Evolutionary conservation across 352 stramenopile species (phyloP), one percentile per base, ranked within the genome.

Genomic region (Globisporangium carolinianum): DNA sequence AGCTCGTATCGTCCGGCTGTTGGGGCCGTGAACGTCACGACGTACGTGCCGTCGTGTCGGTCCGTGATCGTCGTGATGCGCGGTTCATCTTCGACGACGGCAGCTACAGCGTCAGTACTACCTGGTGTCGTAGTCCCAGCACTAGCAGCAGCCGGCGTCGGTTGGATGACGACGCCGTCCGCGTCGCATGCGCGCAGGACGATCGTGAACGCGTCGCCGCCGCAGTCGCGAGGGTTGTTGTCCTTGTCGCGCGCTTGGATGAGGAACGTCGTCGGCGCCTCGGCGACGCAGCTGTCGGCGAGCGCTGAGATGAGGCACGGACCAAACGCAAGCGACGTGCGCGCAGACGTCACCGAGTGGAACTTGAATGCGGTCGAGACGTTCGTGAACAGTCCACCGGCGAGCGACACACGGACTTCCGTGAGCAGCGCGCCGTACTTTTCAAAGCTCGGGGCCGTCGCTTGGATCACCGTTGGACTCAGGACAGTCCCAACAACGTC

Each of bases 161-260:
- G 37, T 17, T 56, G 47, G 15, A 49, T 24, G 14, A 38, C 51
- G 1, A 9, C 79, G n/a, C 48, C 57, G 1, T 59, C 24, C 24
- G 60, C 74, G 55, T 68, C 80, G 1, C 37, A 56, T 6, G 51
- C n/a, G 8, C 51, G 51, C 37, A 96, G 53, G 6, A 61, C 66
- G 36, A 98, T 79, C 24, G 67, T 79, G 65, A 98, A 99, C 58
- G 98, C 89, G 59, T 98, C 96, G 36, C 97, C 97, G 18, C 96
- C 96, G 52, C 91, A 98, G 41, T 96, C 83, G 17, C 96, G 91
- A 38, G 87, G 81, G 53, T 72, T 79, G 36, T 93, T 87, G 17
- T 91, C 75, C 67, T 94, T 95, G 65, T 98, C 94, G 39, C 93
- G 72, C 32, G 83, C 73, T 50, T 98, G 91, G 55, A 98, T 96